phyloP scores from a whole-genome alignment of 768 basidiomycete genomes.

The Polyporus arcularius region DNA sequence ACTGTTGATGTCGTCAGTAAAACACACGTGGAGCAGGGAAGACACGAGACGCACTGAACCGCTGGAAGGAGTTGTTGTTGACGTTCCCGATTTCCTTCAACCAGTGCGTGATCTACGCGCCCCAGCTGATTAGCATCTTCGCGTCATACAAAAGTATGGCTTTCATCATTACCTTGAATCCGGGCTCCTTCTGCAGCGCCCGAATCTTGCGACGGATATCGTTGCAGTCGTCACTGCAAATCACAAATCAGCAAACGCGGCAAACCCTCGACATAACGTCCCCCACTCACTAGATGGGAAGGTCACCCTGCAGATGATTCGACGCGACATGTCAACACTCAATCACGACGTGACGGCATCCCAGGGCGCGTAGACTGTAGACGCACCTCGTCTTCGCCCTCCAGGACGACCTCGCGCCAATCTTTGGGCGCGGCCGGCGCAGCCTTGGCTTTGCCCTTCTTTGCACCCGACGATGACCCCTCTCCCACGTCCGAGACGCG shows the following conservation, averaged over 20 bases:
- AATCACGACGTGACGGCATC: constrained; percentile 6
- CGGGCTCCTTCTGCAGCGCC: constrained; percentile 40
- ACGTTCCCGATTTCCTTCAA: constrained; percentile 46
- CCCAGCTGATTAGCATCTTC: neutral
- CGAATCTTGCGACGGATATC: constrained; percentile 49
- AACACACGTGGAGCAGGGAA: neutral
- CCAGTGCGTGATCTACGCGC: constrained; percentile 43
- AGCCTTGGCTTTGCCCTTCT: constrained; percentile 27
- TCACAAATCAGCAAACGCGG: neutral
- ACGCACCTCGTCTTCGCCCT: constrained; percentile 43
- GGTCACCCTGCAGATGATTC: constrained; percentile 20
- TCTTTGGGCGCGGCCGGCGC: constrained; percentile 15
- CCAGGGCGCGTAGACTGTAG: neutral
- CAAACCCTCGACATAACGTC: neutral
- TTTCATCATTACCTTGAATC: constrained; percentile 38
- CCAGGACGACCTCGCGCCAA: constrained; percentile 43
- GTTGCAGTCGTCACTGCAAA: constrained; percentile 44
- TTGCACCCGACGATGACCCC: constrained; percentile 18
- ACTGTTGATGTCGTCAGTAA: constrained; percentile 30
- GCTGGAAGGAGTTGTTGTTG: constrained; percentile 46
- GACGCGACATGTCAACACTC: neutral
- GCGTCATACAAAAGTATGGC: neutral
- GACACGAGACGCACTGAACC: constrained; percentile 41
- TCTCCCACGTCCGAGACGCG: constrained; percentile 32
- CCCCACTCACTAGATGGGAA: constrained; percentile 34